Evolutionary conservation across 768 basidiomycete species (phyloP).

Genomic region (Xerocomellus intermedius): DNA sequence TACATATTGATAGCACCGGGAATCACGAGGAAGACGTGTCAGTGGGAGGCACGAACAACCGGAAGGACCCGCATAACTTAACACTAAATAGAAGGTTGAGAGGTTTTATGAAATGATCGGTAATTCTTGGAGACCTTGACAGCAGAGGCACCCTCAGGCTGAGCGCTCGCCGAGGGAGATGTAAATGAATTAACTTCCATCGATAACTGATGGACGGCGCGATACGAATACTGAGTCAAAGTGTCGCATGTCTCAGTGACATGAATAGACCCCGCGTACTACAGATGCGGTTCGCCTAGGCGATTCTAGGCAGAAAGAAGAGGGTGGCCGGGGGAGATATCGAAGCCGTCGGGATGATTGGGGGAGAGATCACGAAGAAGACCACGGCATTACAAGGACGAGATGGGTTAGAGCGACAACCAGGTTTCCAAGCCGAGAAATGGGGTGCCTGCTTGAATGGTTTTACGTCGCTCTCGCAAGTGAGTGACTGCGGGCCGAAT

Average conservation of each 20-base stretch:
- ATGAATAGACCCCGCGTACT: conserved; percentile 7
- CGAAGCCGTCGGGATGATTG: conserved; percentile 14
- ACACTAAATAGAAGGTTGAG: conserved; percentile 28
- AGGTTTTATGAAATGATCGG: conserved; percentile 29
- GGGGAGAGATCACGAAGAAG: conserved; percentile 12
- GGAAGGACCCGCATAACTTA: conserved; percentile 18
- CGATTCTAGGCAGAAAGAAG: conserved; percentile 1
- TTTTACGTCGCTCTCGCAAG: conserved; percentile 25
- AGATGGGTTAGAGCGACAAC: neutral
- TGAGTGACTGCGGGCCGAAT: conserved; percentile 5
- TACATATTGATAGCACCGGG: conserved; percentile 22
- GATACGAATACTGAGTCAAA: conserved; percentile 10
- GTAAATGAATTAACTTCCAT: conserved; percentile 27
- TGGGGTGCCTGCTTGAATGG: conserved; percentile 1
- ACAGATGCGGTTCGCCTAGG: neutral
- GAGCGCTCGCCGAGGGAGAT: conserved; percentile 16
- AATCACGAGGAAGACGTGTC: conserved; percentile 17
- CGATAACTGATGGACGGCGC: conserved; percentile 21
- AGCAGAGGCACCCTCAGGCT: neutral
- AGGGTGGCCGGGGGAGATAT: conserved; percentile 28
- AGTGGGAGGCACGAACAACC: conserved; percentile 16
- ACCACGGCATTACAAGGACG: conserved; percentile 13
- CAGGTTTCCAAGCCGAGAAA: conserved; percentile 3
- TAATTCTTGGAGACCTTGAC: conserved; percentile 4
- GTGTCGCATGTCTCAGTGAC: conserved; percentile 2